Evolutionary conservation across 1,139 yeast genomes (phyloP).

Genomic region (Debaryomyces nepalensis): DNA sequence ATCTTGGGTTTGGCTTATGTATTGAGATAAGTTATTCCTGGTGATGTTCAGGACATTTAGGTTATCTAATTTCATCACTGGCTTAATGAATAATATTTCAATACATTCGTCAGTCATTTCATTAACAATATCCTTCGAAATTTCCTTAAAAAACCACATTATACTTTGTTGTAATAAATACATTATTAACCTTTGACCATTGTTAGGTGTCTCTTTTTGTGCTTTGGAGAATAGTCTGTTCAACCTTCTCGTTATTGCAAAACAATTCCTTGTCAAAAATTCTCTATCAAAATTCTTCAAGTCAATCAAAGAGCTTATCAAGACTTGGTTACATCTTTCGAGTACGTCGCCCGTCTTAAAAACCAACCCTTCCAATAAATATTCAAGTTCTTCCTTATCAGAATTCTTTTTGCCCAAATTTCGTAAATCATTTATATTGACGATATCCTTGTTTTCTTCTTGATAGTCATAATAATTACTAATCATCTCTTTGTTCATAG

Average conservation of each 20-base stretch:
- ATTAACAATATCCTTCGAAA: background rate
- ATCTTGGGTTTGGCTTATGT: background rate
- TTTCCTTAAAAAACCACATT: background rate
- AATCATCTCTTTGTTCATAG: slow-evolving; percentile 13
- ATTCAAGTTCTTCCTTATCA: slow-evolving; percentile 20
- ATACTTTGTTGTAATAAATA: slow-evolving; percentile 5
- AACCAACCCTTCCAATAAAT: slow-evolving; percentile 26
- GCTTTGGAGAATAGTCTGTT: background rate
- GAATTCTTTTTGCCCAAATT: slow-evolving; percentile 17
- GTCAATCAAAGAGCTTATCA: slow-evolving; percentile 23
- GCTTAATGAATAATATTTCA: background rate
- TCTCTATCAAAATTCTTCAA: slow-evolving; percentile 9
- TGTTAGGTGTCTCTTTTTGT: background rate
- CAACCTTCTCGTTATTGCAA: background rate
- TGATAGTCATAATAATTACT: slow-evolving; percentile 19
- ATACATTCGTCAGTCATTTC: background rate
- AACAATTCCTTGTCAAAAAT: slow-evolving; percentile 7
- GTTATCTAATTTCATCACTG: background rate
- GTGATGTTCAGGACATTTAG: slow-evolving; percentile 7
- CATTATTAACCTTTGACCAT: slow-evolving; percentile 2
- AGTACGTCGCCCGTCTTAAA: slow-evolving; percentile 11
- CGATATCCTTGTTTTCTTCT: slow-evolving; percentile 1
- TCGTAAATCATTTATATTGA: slow-evolving; percentile 28
- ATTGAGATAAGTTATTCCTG: background rate
- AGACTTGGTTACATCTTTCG: slow-evolving; percentile 18